phyloP scores from a whole-genome alignment of 2,329 filamentous ascomycete genomes.

The Diaporthe sp. region DNA sequence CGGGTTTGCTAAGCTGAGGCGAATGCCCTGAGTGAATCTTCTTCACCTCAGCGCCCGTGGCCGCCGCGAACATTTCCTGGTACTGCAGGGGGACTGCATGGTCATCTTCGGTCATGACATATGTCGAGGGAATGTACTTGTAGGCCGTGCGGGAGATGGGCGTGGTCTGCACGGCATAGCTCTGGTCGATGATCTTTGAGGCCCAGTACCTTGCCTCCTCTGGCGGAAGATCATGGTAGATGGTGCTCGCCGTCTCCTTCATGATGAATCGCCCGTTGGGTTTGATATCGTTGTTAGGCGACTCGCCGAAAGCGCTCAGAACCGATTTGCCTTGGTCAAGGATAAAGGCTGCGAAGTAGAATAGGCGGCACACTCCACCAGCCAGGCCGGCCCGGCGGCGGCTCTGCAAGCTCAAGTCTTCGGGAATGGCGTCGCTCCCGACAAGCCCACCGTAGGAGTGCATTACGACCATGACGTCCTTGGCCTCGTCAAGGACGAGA shows the following conservation, averaged over 20 bases:
- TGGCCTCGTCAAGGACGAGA: conserved; percentile 40
- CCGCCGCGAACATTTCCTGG: conserved; percentile 22
- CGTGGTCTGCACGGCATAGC: conserved; percentile 41
- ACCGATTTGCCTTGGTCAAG: conserved; percentile 44
- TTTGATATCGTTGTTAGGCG: neutral
- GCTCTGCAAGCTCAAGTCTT: conserved; percentile 41
- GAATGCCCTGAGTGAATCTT: conserved; percentile 17
- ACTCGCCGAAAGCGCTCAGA: conserved; percentile 5
- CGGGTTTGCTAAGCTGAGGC: neutral
- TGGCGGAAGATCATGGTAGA: conserved; percentile 44
- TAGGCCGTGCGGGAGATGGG: conserved; percentile 41
- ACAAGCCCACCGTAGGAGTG: conserved; percentile 48
- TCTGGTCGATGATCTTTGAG: conserved; percentile 36
- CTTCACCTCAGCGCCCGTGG: neutral
- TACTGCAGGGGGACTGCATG: conserved; percentile 36
- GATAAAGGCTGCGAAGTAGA: conserved; percentile 45
- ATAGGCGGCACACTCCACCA: conserved; percentile 43
- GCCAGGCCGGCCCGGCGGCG: conserved; percentile 37
- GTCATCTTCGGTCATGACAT: conserved; percentile 43
- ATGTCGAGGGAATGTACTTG: conserved; percentile 44
- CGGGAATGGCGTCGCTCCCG: conserved; percentile 43
- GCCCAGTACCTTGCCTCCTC: conserved; percentile 43
- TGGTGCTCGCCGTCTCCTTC: conserved; percentile 11
- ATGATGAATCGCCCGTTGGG: conserved; percentile 42
- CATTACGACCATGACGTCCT: conserved; percentile 45